Conservation (phyloP, 331 rosid genomes). For the Rhamnella rubrinervis region DNA sequence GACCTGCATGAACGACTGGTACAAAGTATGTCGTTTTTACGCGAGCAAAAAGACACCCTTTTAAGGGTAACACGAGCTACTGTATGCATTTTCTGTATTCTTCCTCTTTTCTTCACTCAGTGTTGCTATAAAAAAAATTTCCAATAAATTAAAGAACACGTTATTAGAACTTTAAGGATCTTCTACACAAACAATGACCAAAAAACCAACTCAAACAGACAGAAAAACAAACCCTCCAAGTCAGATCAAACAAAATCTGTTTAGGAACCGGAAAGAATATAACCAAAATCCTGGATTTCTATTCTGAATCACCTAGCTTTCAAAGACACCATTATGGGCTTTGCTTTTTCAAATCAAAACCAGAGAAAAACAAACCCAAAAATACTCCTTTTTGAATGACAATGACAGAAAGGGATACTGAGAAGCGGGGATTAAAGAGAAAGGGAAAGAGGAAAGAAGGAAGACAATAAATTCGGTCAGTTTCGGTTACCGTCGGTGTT, state of each 20-base stretch:
- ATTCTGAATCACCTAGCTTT: slow-evolving; percentile 30
- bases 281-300: slow-evolving; percentile 20
- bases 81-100: too few species aligned
- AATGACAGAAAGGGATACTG: slow-evolving; percentile 41
- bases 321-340: slow-evolving; percentile 20
- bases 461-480: neutral
- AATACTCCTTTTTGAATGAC: slow-evolving; percentile 14
- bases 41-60: too few species aligned
- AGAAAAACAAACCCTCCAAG: slow-evolving; percentile 29
- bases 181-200: neutral
- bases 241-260: neutral
- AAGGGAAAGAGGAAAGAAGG: neutral
- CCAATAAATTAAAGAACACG: slow-evolving; percentile 38
- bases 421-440: slow-evolving; percentile 30
- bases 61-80: too few species aligned
- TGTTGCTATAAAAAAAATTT: neutral
- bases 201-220: slow-evolving; percentile 10
- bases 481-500: too few species aligned
- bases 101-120: too few species aligned
- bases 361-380: slow-evolving; percentile 6
- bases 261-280: neutral
- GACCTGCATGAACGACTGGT: too few species aligned
- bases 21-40: too few species aligned
- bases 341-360: neutral
- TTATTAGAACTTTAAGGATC: neutral